These are phyloP conservation scores for Penicillium pulvis DNA, from an alignment of 495 filamentous ascomycete genomes.

Conservation along the genomic window DNA sequence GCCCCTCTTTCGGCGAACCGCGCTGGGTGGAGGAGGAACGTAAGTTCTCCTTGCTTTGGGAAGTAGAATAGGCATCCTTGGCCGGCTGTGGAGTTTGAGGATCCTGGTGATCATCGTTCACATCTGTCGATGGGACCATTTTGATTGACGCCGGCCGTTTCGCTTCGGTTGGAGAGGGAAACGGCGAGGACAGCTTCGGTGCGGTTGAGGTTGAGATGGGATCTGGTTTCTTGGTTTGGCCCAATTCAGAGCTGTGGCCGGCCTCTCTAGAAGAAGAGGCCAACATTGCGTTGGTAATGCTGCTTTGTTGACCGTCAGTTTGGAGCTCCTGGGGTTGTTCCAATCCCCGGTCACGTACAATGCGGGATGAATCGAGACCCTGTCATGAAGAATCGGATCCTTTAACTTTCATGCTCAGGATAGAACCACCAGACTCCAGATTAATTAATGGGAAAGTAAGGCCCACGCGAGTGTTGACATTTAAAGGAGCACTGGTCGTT, in stretches of 20 bases:
- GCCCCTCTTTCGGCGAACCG: slow-evolving; percentile 21
- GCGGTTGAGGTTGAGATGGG: slow-evolving; percentile 24
- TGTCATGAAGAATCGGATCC: slow-evolving; percentile 2
- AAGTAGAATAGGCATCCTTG: slow-evolving; percentile 4
- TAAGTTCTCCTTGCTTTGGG: slow-evolving; percentile 25
- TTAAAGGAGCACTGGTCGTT: slow-evolving; percentile 33
- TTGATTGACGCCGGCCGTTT: slow-evolving; percentile 26
- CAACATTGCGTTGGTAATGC: slow-evolving; percentile 31
- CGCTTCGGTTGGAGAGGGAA: slow-evolving; percentile 38
- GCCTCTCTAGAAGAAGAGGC: slow-evolving; percentile 24
- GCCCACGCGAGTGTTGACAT: slow-evolving; percentile 24
- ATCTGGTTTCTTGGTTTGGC: slow-evolving; percentile 28
- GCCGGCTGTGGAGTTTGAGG: slow-evolving; percentile 7
- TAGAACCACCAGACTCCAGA: not conserved
- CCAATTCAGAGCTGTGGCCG: slow-evolving; percentile 22
- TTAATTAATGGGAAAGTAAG: slow-evolving; percentile 5
- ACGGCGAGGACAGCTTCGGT: slow-evolving; percentile 33
- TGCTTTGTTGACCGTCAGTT: slow-evolving; percentile 23
- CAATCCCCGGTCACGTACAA: slow-evolving; percentile 19
- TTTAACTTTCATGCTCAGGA: slow-evolving; percentile 20
- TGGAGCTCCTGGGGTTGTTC: slow-evolving; percentile 14
- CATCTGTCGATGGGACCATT: slow-evolving; percentile 14
- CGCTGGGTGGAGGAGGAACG: slow-evolving; percentile 26
- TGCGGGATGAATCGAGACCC: slow-evolving; percentile 24
- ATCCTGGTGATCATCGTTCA: slow-evolving; percentile 8